These are phyloP conservation scores for Tripidium arundinaceum DNA, from an alignment of 202 grass and related monocot species.

Conservation along the genomic window DNA sequence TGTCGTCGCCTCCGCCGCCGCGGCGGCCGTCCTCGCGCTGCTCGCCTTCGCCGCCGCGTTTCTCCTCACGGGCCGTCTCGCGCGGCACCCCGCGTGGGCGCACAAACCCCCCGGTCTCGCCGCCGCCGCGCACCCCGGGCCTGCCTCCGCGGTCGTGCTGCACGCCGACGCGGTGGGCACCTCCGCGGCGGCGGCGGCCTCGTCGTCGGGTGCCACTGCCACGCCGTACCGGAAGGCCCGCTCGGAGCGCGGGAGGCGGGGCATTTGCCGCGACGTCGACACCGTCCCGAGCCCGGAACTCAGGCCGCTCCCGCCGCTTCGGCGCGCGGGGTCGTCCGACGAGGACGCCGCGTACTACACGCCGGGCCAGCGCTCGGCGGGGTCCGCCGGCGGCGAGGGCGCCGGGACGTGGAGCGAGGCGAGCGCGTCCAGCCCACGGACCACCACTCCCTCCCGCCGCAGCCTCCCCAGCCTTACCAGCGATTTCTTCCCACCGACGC, in stretches of 20 bases:
- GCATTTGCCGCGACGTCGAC: conserved; percentile 65
- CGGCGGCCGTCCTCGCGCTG: conserved; percentile 42
- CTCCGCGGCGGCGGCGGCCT: neutral
- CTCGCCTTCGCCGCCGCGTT: conserved; percentile 51
- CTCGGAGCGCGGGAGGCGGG: conserved; percentile 40
- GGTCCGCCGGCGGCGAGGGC: conserved; percentile 30
- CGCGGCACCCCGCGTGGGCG: conserved; percentile 3
- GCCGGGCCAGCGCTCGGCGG: conserved; percentile 56
- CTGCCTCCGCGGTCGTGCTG: neutral
- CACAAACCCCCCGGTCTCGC: conserved; percentile 16
- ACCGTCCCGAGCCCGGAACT: conserved; percentile 80
- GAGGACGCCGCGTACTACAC: conserved; percentile 87
- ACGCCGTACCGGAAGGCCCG: conserved; percentile 68
- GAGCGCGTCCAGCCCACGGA: conserved; percentile 55
- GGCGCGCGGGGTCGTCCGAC: conserved; percentile 54
- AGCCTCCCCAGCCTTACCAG: conserved; percentile 81
- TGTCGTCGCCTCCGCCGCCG: conserved; percentile 40
- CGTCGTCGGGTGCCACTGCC: conserved; percentile 21
- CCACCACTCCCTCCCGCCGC: conserved; percentile 56
- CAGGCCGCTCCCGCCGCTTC: conserved; percentile 72
- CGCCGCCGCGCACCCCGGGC: neutral
- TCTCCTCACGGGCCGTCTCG: conserved; percentile 44
- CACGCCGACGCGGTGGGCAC: conserved; percentile 36
- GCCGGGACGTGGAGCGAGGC: conserved; percentile 57
- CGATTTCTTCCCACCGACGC: conserved; percentile 43